These are phyloP conservation scores for Lotus japonicus DNA, from an alignment of 306 rosid species.

Conservation along the genomic window DNA sequence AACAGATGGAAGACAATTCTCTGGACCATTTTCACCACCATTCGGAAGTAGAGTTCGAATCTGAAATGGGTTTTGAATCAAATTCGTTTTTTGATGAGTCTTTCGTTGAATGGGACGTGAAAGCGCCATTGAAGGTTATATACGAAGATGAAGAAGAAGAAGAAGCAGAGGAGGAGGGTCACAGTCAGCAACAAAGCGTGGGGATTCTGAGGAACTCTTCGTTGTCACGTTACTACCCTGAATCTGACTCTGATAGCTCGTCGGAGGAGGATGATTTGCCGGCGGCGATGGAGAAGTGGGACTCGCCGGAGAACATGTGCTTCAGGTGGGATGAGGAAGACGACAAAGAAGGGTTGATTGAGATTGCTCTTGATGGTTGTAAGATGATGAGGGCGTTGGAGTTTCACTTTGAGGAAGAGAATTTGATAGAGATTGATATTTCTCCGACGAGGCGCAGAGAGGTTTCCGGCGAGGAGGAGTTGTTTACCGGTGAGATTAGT, in stretches of 20 bases:
- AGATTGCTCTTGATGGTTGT: constrained; percentile 62
- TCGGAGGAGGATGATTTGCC: constrained; percentile 44
- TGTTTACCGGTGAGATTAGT: constrained; percentile 32
- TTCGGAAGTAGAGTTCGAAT: constrained; percentile 24
- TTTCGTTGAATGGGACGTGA: constrained; percentile 72
- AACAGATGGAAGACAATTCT: constrained; percentile 15
- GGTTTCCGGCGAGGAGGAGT: constrained; percentile 28
- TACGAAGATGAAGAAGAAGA: constrained; percentile 48
- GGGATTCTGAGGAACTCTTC: constrained; percentile 40
- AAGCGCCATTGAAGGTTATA: constrained; percentile 80
- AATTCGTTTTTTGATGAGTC: constrained; percentile 40
- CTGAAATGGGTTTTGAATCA: constrained; percentile 31
- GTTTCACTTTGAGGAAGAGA: constrained; percentile 45
- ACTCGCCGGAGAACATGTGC: constrained; percentile 39
- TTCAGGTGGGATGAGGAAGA: constrained; percentile 73
- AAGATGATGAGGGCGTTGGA: constrained; percentile 27
- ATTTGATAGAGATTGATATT: constrained; percentile 52
- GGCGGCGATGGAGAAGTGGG: constrained; percentile 28
- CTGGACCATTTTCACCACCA: constrained; percentile 20
- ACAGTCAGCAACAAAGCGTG: not conserved
- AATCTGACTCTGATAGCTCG: constrained; percentile 70
- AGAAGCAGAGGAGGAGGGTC: constrained; percentile 28
- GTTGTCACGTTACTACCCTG: constrained; percentile 65
- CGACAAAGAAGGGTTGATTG: constrained; percentile 75
- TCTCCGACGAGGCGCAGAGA: constrained; percentile 36